A percentile compares a stretch with the other conserved stretches of the same genome.
Evolutionary conservation across 2,329 filamentous ascomycete species (phyloP).

Genomic region (Tolypocladium ophioglossoides): DNA sequence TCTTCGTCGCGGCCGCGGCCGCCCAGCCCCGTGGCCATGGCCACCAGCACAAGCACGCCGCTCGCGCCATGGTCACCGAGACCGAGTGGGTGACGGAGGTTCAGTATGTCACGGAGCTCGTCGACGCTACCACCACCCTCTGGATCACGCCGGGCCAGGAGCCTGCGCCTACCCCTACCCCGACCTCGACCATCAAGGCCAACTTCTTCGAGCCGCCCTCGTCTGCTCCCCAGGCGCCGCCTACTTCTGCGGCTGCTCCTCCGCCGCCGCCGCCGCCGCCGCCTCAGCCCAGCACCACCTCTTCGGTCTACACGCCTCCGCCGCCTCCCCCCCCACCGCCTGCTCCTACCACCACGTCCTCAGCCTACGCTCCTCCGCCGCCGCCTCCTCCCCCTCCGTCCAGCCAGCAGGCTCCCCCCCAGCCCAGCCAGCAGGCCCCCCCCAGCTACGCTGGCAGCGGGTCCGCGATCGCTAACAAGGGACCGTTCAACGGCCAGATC

Average conservation of each 20-base stretch:
- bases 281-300: slow-evolving; percentile 4
- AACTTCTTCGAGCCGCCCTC: slow-evolving; percentile 19
- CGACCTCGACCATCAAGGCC: slow-evolving; percentile 12
- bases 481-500: no score
- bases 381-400: slow-evolving; percentile 3
- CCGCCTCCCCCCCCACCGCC: slow-evolving; percentile 5
- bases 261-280: slow-evolving; percentile 8
- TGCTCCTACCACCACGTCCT: slow-evolving; percentile 9
- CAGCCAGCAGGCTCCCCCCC: background rate
- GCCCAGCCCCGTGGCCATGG: slow-evolving; percentile 38
- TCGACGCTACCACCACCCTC: slow-evolving; percentile 38
- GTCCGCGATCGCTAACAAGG: no score
- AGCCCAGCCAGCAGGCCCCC: no score
- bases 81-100: slow-evolving; percentile 41
- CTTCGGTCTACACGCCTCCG: background rate
- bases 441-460: no score
- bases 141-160: slow-evolving; percentile 26
- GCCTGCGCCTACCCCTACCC: slow-evolving; percentile 12
- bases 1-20: slow-evolving; percentile 29
- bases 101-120: slow-evolving; percentile 32
- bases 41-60: slow-evolving; percentile 25
- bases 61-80: slow-evolving; percentile 33
- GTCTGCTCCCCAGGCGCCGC: slow-evolving; percentile 1
- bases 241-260: slow-evolving; percentile 6
- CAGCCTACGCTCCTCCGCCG: slow-evolving; percentile 5